Evolutionary conservation across 1,284 basidiomycete genomes (phyloP).

Genomic region (Rugosomyces carneus): DNA sequence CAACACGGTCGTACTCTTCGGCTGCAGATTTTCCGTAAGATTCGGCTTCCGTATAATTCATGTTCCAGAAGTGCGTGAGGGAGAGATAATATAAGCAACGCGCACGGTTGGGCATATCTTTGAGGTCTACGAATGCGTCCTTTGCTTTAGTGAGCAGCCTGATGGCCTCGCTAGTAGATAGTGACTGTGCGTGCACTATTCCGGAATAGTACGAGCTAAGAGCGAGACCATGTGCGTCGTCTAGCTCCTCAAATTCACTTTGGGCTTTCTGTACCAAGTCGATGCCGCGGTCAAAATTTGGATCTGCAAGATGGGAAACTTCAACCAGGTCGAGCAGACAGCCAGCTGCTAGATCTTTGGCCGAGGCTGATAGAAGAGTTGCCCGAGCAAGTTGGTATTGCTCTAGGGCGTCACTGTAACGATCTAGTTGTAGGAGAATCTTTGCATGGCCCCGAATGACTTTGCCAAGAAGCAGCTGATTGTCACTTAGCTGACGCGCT

Average conservation of each 20-base stretch:
- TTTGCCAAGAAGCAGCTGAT: neutral
- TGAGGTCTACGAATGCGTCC: neutral
- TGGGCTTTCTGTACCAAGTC: neutral
- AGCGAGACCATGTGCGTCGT: constrained; percentile 1
- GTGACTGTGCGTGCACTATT: neutral
- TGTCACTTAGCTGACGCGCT: neutral
- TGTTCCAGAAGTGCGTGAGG: neutral
- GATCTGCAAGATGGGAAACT: neutral
- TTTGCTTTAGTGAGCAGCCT: neutral
- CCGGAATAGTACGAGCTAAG: constrained; percentile 2
- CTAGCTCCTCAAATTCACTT: constrained; percentile 4
- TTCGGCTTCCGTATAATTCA: neutral
- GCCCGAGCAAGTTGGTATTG: neutral
- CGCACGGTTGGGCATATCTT: neutral
- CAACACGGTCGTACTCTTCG: neutral
- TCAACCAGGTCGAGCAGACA: constrained; percentile 2
- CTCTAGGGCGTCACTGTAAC: neutral
- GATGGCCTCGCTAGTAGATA: neutral
- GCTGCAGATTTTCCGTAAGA: neutral
- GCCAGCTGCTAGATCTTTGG: neutral
- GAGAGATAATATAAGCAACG: neutral
- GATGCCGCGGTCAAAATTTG: neutral
- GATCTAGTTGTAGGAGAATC: neutral
- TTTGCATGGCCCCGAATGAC: neutral
- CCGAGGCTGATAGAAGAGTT: neutral